Evolutionary conservation across 2,329 filamentous ascomycete species (phyloP), one percentile per base, ranked within the genome.

Genomic region (Cucurbitaria berberidis): DNA sequence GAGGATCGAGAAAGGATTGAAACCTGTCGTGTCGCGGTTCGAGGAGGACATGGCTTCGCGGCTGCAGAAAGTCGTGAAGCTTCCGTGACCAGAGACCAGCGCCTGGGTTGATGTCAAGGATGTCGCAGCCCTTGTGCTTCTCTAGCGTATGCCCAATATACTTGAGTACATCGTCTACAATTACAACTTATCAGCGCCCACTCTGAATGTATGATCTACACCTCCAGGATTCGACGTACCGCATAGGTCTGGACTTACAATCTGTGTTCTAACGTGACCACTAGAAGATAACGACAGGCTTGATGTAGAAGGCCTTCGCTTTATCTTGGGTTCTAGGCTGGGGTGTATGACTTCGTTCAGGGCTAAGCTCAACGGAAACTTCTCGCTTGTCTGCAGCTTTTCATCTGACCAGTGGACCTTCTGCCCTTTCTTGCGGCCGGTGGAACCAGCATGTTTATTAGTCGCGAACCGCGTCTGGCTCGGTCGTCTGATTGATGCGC

Each of bases 51-150:
- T 99, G 95, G 5, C 85, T 87, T 51, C 91, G 86, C 4, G 93
- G 93, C 65, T 91, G 78, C 7, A 99, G 80, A 40, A 83, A 77
- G 0, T 90, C 81, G 69, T 96, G 86, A 0, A 98, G 79, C 65
- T 88, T 90, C 24, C 80, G 79, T 29, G 93, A 96, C 85, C 89
- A 95, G 2, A 96, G 48, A 8, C 92, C 91, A 1, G 78, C 78
- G 13, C 92, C 92, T 0, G 93, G 93, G 72, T 93, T 91, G 50
- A 96, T 79, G 69, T 98, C 93, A 64, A 99, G 79, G 39, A 98
- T 82, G 66, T 96, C 92, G 75, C 93, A 92, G 48, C 90, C 90
- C 44, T 81, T 78, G 73, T 95, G 88, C 39, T 85, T 83, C 29
- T 85, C 77, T 16, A 98, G 81, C 2, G 86, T 86, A 1, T 84